Evolutionary conservation across 129 eudicot species (phyloP).

Genomic region (Gnaphalium uliginosum): DNA sequence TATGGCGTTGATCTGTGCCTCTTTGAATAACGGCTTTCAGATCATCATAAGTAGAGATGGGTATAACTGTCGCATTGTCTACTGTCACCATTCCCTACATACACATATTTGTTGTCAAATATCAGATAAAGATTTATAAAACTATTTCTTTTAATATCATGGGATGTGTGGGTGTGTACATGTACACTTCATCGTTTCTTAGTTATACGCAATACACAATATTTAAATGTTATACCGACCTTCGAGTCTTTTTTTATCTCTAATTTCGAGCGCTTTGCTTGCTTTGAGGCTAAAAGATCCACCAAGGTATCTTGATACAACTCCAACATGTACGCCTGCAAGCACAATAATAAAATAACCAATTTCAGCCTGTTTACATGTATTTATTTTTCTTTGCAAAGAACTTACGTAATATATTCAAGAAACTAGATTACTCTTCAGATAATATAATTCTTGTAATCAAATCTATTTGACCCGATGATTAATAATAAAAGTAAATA

Average conservation of each 20-base stretch:
- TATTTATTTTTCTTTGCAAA: background rate
- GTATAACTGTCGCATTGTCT: slow-evolving; percentile 70
- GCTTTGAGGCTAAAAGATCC: slow-evolving; percentile 80
- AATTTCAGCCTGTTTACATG: background rate
- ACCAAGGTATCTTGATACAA: slow-evolving; percentile 89
- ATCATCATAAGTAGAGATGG: slow-evolving; percentile 79
- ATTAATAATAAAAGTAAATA: background rate
- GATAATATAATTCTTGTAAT: too few relatives aligned
- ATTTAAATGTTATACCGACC: slow-evolving; percentile 39
- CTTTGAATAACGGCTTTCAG: slow-evolving; percentile 67
- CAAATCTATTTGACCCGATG: background rate
- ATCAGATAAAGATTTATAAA: too few relatives aligned
- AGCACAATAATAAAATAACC: background rate
- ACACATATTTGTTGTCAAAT: background rate
- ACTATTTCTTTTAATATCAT: too few relatives aligned
- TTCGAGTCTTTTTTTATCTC: slow-evolving; percentile 93
- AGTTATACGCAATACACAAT: background rate
- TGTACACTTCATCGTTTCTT: background rate
- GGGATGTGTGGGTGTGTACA: too few relatives aligned
- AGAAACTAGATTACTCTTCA: background rate
- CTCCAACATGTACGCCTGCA: slow-evolving; percentile 94
- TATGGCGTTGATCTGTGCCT: slow-evolving; percentile 96
- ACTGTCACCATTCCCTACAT: slow-evolving; percentile 89
- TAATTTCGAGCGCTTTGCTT: slow-evolving; percentile 64
- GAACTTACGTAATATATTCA: background rate